Evolutionary conservation across 257 asterid species (phyloP), one percentile per base, ranked within the genome.

Genomic region (Cruciata laevipes): DNA sequence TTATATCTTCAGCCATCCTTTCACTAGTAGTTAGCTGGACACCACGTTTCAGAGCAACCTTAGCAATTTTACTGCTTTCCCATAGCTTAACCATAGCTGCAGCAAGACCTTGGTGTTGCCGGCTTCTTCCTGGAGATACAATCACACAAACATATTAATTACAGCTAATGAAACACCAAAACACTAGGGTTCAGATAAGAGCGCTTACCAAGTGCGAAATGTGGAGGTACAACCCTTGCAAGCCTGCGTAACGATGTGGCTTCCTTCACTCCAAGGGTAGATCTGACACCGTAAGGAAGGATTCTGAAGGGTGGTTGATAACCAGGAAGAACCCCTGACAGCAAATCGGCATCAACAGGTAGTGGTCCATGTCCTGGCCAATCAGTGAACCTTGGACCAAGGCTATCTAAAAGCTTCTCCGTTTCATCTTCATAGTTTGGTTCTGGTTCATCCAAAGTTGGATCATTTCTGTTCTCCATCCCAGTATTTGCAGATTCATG

Each of bases 1-100:
- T 90, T 73, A 94, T 84, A 82, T 94, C 97, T 81, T 94, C 99
- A 14, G 99, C 97, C 95, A 94, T 94, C 81, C 99, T 80, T 82
- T 88, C 99, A 81, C 99, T 94, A 33, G 97, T 87, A 59, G 99
- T 90, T 69, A 94, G 86, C 78, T 90, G 96, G 73, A 94, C 97
- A 37, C 97, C 97, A 42, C 95, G 95, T 78, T 94, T 94, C 56
- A 94, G 86, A 42, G 97, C 95, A 66, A 94, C 71, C 81, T 94
- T 94, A 0, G 84, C 96, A 63, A 94, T 85, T 23, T 95, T 86
- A 83, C 99, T 90, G 78, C 80, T 84, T 80, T 87, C 95, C 99
- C 96, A 94, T 73, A 94, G 74, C 87, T 90, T 94, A 73, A 84
- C 72, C 91, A 94, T 94, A 64, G 95, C 97, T 55, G 81, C 83